These are phyloP conservation scores for Alternaria ventricosa DNA, from an alignment of 2,329 filamentous ascomycete genomes.

Conservation along the genomic window DNA sequence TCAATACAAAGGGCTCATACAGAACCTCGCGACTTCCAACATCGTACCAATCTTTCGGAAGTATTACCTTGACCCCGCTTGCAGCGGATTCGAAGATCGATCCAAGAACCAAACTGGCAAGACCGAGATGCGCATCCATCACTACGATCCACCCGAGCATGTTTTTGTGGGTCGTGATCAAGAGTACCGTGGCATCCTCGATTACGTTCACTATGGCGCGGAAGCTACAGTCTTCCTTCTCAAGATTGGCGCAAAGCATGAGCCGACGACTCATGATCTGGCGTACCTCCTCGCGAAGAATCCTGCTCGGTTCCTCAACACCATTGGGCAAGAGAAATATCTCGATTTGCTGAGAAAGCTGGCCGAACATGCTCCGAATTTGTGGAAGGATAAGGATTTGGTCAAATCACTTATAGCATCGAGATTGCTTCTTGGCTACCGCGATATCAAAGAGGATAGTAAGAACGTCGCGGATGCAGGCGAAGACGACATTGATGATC, in stretches of 20 bases:
- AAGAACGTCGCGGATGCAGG: slow-evolving; percentile 45
- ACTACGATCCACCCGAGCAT: slow-evolving; percentile 70
- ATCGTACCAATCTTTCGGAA: slow-evolving; percentile 49
- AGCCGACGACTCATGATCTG: slow-evolving; percentile 86
- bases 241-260: slow-evolving; percentile 86
- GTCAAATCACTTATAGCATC: slow-evolving; percentile 77
- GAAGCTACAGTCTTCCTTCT: slow-evolving; percentile 89
- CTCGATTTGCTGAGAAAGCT: slow-evolving; percentile 80
- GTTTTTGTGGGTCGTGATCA: slow-evolving; percentile 79
- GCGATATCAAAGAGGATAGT: slow-evolving; percentile 68
- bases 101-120: slow-evolving; percentile 37
- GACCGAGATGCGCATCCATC: slow-evolving; percentile 51
- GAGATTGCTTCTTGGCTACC: slow-evolving; percentile 82
- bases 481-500: slow-evolving; percentile 52
- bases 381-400: slow-evolving; percentile 81
- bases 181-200: slow-evolving; percentile 88
- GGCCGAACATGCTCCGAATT: slow-evolving; percentile 70
- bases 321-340: slow-evolving; percentile 86
- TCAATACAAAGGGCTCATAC: slow-evolving; percentile 32
- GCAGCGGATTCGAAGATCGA: slow-evolving; percentile 43
- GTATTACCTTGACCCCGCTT: slow-evolving; percentile 40
- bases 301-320: slow-evolving; percentile 79
- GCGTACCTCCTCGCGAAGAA: slow-evolving; percentile 83
- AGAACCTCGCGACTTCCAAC: slow-evolving; percentile 34
- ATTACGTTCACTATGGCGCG: slow-evolving; percentile 92